Base-by-base conservation (phyloP, 1,139 yeast species). In the Martiniozyma asiatica region DNA sequence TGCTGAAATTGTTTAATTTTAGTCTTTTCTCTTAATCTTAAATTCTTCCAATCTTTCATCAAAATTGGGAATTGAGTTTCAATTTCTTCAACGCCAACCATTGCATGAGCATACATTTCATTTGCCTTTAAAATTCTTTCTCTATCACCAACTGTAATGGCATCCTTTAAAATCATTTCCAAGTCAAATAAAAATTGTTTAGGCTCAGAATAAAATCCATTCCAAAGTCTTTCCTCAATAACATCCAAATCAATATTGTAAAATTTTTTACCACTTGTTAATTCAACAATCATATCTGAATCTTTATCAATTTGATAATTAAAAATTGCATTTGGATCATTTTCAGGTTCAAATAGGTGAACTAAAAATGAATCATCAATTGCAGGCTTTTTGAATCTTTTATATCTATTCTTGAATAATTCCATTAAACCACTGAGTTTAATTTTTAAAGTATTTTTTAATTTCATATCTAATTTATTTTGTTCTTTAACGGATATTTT, bases 71-170 rank as follows among this genome's bases (percentile, higher is more conserved):
- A 65, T 14, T 43, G 51, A 13, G 71, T 65, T 27, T 78, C 72
- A 43, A 87, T 75, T 39, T 92, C 99, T 45, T 92, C 98, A 32
- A 89, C 68, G 8, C 92, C 94, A 50, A 92, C 93, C 53, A 85
- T 94, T 0, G 95, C 95, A 57, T 89, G 87, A 8, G 97, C 93
- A 48, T 73, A 68, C 97, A 92, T 85, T 54, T 92, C 98, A 37
- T 89, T 81, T 0, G 97, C 95, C 51, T 81, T 85, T 35, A 87
- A 65, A 10, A 77, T 61, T 31, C 94, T 61, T 38, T 89, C 98
- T 29, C 97, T 66, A 41, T 87, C 97, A 1, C 82, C 85, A 6
- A 68, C 57, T 0, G 76, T 72, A 19, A 68, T 63, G 0, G 94
- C 69, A 56, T 92, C 99, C 27, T 66, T 65, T 27, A 82, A 77